Conservation (phyloP, 2,329 filamentous ascomycete genomes). For the Ophiocordyceps camponoti-floridani region DNA sequence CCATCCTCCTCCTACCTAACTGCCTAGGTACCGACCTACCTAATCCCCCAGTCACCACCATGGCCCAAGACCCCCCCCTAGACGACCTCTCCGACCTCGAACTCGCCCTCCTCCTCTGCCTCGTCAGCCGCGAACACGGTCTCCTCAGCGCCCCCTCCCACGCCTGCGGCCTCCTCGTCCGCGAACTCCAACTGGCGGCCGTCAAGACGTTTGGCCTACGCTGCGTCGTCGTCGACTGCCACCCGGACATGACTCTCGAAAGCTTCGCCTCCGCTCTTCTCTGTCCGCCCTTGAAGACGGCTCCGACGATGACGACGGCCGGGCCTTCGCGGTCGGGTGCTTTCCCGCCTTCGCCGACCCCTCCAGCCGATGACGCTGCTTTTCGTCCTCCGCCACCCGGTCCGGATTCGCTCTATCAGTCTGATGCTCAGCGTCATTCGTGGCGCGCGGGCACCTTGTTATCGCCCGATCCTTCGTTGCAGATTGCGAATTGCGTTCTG, state of each 20-base stretch:
- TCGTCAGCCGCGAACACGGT: slow-evolving; percentile 72
- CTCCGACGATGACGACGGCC: slow-evolving; percentile 5
- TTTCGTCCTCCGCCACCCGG: slow-evolving; percentile 7
- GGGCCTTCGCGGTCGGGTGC: slow-evolving; percentile 8
- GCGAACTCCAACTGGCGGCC: slow-evolving; percentile 57
- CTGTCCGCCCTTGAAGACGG: slow-evolving; percentile 7
- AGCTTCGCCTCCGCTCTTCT: slow-evolving; percentile 62
- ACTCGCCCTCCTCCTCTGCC: slow-evolving; percentile 65
- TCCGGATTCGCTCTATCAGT: slow-evolving; percentile 2
- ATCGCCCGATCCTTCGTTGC: slow-evolving; percentile 7
- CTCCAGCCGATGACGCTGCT: background rate
- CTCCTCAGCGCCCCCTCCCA: slow-evolving; percentile 57
- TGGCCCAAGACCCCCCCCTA: slow-evolving; percentile 53
- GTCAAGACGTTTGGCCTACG: slow-evolving; percentile 55
- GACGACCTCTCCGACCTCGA: slow-evolving; percentile 74
- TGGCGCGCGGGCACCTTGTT: background rate
- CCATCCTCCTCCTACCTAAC: no score
- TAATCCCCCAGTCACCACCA: slow-evolving; percentile 13
- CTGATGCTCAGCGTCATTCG: background rate
- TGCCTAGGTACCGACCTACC: no score
- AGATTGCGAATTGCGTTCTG: slow-evolving; percentile 68
- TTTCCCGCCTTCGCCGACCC: background rate
- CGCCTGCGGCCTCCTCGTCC: slow-evolving; percentile 47
- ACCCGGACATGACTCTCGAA: slow-evolving; percentile 55
- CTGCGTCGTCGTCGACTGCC: slow-evolving; percentile 55